Conservation (phyloP, 2,329 filamentous ascomycete species). For the Arthrobotrys megalospora region DNA sequence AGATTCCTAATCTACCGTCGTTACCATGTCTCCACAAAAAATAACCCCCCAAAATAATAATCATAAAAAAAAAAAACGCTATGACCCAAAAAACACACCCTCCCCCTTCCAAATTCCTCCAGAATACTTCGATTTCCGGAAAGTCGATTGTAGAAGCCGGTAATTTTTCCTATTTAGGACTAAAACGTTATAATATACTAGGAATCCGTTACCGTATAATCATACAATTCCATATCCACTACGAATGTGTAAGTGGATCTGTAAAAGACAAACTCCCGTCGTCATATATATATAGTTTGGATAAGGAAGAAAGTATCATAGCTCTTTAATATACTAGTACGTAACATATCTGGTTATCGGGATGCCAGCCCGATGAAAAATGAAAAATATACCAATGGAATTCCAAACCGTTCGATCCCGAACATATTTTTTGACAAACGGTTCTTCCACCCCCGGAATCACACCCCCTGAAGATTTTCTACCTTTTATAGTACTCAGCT, state of each 20-base stretch:
- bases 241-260: not conserved
- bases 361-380: conserved; percentile 14
- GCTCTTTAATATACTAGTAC: not conserved
- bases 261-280: not conserved
- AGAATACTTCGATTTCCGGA: conserved; percentile 57
- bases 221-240: too few relatives aligned
- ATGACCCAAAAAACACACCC: conserved; percentile 2
- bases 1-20: not conserved
- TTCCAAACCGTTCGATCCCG: conserved; percentile 4
- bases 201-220: not conserved
- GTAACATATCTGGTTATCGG: conserved; percentile 3
- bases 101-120: not conserved
- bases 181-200: not conserved
- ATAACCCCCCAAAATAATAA: too few relatives aligned
- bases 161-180: conserved; percentile 27
- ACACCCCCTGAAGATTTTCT: too few relatives aligned
- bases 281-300: not conserved
- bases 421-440: not conserved
- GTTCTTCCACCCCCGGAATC: too few relatives aligned
- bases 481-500: too few relatives aligned
- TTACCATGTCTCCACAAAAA: not conserved
- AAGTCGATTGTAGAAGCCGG: conserved; percentile 46
- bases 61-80: conserved; percentile 4
- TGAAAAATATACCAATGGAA: not conserved
- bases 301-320: too few relatives aligned